phyloP scores from a whole-genome alignment of 208 protist species.

The Trypanosoma platydactyli region DNA sequence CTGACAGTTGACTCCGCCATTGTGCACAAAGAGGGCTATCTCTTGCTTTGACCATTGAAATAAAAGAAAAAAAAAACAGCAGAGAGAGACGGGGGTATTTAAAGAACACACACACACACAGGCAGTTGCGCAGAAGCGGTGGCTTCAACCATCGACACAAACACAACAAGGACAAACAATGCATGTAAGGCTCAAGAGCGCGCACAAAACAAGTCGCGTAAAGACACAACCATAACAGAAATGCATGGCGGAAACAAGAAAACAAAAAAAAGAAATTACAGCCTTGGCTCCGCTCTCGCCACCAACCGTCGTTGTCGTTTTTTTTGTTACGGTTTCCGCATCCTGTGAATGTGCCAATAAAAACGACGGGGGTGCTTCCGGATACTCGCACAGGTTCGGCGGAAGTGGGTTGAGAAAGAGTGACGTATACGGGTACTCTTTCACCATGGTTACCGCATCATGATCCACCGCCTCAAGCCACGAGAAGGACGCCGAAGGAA shows the following conservation, averaged over 20 bases:
- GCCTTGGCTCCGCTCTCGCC: too few relatives aligned
- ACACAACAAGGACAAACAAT: too few relatives aligned
- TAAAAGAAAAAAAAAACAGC: conserved; percentile 7
- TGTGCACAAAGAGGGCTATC: conserved; percentile 17
- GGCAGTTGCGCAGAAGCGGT: background rate
- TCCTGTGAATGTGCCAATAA: conserved; percentile 7
- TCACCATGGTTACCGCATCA: conserved; percentile 16
- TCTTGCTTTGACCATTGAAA: conserved; percentile 14
- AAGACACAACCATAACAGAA: too few relatives aligned
- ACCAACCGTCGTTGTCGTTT: too few relatives aligned
- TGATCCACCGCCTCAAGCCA: conserved; percentile 8
- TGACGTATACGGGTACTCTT: conserved; percentile 44
- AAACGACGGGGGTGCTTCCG: conserved; percentile 20
- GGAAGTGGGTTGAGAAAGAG: conserved; percentile 49
- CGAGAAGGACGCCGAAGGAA: background rate
- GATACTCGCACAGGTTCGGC: background rate
- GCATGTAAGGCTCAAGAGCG: too few relatives aligned
- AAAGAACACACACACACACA: background rate
- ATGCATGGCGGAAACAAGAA: too few relatives aligned
- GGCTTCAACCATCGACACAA: background rate
- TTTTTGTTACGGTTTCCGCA: too few relatives aligned
- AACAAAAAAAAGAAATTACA: too few relatives aligned
- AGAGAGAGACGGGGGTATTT: conserved; percentile 20
- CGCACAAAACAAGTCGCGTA: too few relatives aligned
- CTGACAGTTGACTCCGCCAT: conserved; percentile 23